Evolutionary conservation across 768 basidiomycete species (phyloP), one percentile per base, ranked within the genome.

Genomic region (Dacryopinax primogenitus): DNA sequence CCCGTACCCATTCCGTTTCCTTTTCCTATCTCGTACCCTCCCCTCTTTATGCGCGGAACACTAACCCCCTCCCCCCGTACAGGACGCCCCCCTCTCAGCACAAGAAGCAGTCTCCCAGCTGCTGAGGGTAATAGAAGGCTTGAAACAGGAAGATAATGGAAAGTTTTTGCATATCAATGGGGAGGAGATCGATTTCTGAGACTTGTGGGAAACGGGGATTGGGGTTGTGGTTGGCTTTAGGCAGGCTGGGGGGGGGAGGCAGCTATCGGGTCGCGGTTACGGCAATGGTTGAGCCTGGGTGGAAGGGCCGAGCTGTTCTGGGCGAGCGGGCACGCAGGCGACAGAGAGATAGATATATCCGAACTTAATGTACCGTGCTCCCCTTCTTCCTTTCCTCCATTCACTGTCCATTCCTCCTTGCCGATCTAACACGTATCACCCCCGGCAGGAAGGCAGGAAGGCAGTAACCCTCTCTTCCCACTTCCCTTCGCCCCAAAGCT

Each of bases 131-230:
- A 58, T 58, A 23, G 51, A 58, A 23, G 30, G 51, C 51, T 30
- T 58, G 26, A 58, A 58, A 30, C 51, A 7, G 11, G 51, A 13
- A 6, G 51, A 58, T 21, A 58, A 58, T 30, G 51, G 51, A 23
- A 58, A 58, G 51, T 58, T 58, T 30, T 4, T 58, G 51, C 51
- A 58, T 30, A 58, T 58, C 51, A 30, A 58, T 30, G 51, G 51
- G 51, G 26, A 13, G 26, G 51, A 58, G 51, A 58, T 58, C 51
- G 51, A 58, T 11, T 58, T 58, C 51, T 58, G 51, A 58, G 51
- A n/a, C n/a, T n/a, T n/a, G n/a, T n/a, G n/a, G n/a, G n/a, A n/a
- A n/a, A n/a, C n/a, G n/a, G n/a, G n/a, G n/a, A n/a, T n/a, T n/a
- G n/a, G n/a, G n/a, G n/a, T n/a, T n/a, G n/a, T n/a, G n/a, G n/a